Base-by-base conservation (phyloP, 1,284 basidiomycete genomes). In the Tylopilus sp. region DNA sequence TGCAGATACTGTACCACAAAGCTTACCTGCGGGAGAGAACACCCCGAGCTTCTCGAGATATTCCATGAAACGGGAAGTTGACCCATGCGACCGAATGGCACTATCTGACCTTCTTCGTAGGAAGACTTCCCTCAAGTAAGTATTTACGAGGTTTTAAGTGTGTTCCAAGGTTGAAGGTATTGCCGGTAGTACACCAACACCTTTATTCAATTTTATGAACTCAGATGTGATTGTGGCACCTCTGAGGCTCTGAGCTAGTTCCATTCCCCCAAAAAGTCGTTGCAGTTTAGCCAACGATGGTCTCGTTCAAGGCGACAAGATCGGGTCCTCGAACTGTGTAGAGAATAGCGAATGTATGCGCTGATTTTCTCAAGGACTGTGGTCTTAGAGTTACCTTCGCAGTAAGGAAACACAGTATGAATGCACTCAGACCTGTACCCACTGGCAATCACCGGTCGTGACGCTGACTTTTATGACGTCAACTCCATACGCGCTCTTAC, bases 361-460 rank as follows among this genome's bases (percentile, higher is more conserved):
- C 74, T 74, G 73, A 76, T 29, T 69, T 24, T 73, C 69, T 65
- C 58, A 51, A 58, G 10, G 47, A n/a, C 4, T 16, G 4, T 12
- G 96, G 95, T 96, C 81, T 77, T 97, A 95, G 95, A 93, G 93
- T 96, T 96, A 75, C 95, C 95, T 6, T 95, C 94, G 4, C 92
- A 95, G 65, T 87, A 89, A 56, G 95, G 95, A 8, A 88, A 92
- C 6, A 84, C 90, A 73, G 95, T 95, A 69, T 64, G 86, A 67
- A 52, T 26, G 13, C 59, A 38, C 29, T 29, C 29, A 29, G 29
- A 29, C 29, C 29, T 29, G 29, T 29, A 29, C 29, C 29, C 29
- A 29, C 29, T 29, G 29, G 29, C 29, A 29, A 29, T 98, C 80
- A 90, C 92, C 32, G 87, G 91, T 32, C 84, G 87, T 63, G 92